Evolutionary conservation across 768 basidiomycete species (phyloP), one percentile per base, ranked within the genome.

Genomic region (Scleroderma citrinum): DNA sequence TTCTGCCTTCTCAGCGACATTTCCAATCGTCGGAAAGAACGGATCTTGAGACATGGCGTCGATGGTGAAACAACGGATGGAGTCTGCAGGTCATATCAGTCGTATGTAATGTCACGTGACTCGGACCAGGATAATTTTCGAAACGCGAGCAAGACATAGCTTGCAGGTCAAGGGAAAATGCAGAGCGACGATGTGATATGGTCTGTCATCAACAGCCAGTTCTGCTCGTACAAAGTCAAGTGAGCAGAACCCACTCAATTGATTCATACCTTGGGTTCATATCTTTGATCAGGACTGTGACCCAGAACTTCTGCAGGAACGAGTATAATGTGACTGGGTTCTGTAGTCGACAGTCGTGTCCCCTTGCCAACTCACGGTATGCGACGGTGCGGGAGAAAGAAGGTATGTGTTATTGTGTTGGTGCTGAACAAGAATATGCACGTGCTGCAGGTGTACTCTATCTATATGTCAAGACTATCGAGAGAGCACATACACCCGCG

Each of bases 151-250:
- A n/a, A n/a, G n/a, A n/a, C n/a, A n/a, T n/a, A n/a, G n/a, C n/a
- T n/a, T n/a, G n/a, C n/a, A n/a, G n/a, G n/a, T n/a, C n/a, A n/a
- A n/a, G n/a, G n/a, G n/a, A 62, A 44, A 50, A 91, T 91, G 87
- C 88, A 91, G 67, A 87, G 85, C 70, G 95, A 99, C 87, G 95
- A 98, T 71, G 88, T 97, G 56, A 97, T 99, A 56, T 99, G 95
- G 95, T 89, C 84, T 17, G 89, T 93, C 26, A 92, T 94, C 64
- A 92, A 91, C 69, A 78, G 81, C 49, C 91, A 92, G 60, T 97
- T 97, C 68, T 99, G 96, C 74, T 96, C 95, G 0, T 99, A 95
- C 71, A 98, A 97, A 87, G 94, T 99, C 76, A 98, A 95, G 95
- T 94, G 59, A 65, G 90, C 74, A 20, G 26, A 35, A 14, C n/a